Evolutionary conservation across 257 asterid genomes (phyloP), one percentile per base, ranked within the genome.

Genomic region (Mentha longifolia): DNA sequence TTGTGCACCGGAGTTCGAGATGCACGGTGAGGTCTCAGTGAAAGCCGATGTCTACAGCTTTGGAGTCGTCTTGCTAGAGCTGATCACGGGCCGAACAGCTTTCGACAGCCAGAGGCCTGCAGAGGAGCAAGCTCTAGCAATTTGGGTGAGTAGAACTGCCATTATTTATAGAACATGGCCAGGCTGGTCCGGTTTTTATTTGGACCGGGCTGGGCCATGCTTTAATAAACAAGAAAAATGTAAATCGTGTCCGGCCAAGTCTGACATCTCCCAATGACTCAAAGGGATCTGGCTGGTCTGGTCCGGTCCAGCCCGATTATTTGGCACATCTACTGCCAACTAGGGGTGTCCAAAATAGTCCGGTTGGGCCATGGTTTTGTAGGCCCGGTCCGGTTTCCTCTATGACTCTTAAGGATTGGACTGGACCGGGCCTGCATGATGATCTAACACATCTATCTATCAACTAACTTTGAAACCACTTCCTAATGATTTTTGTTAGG

Each of bases 31-130:
- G 41, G 84, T 87, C 69, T 83, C 97, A 0, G 58, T 73, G 55
- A 93, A 89, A 71, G 88, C 97, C 6, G 98, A 93, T 64, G 93
- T 93, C 4, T 93, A 91, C 61, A 89, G 94, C 64, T 93, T 87
- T 43, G 97, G 97, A 2, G 93, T 93, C 3, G 85, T 91, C 56
- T 61, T 93, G 33, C 80, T 93, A 16, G 97, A 93, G 85, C 81
- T 93, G 56, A 78, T 93, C 71, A 82, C 97, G 11, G 98, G 98
- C 7, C 95, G 96, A 5, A 79, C 77, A 65, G 95, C 97, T n/a
- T 72, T 85, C 57, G 97, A 91, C 56, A 70, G 85, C 4, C 51
- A 79, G 35, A 76, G 76, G 61, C 95, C 88, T 7, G 39, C 77
- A 7, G 83, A 86, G 12, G 95, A 90, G 79, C 98, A 88, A 77